Evolutionary conservation across 768 basidiomycete species (phyloP).

Genomic region (Omphalotus guepiniiformis): DNA sequence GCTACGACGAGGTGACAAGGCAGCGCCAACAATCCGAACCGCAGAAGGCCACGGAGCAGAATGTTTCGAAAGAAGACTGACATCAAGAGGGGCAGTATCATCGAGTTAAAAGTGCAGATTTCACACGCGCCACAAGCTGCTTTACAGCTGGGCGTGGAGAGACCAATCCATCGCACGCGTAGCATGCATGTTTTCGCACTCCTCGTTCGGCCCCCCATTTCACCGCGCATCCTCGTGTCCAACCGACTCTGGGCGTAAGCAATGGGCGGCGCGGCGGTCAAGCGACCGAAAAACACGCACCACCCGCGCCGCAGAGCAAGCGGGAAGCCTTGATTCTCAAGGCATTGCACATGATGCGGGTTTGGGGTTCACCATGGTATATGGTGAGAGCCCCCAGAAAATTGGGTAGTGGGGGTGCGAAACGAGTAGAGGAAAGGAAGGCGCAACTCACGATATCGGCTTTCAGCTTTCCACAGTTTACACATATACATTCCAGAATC

Average conservation of each 20-base stretch:
- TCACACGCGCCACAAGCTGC: conserved; percentile 54
- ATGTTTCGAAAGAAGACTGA: conserved; percentile 21
- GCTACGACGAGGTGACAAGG: conserved; percentile 31
- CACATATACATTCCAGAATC: conserved; percentile 97
- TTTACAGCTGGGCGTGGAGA: conserved; percentile 62
- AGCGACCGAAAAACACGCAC: conserved; percentile 90
- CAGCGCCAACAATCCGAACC: too few relatives aligned
- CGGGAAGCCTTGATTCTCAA: conserved; percentile 82
- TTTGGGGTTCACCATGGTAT: conserved; percentile 89
- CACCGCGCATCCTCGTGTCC: conserved; percentile 89
- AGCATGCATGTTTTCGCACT: conserved; percentile 62
- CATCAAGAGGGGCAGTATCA: conserved; percentile 60
- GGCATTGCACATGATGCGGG: conserved; percentile 73
- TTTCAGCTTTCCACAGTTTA: conserved; percentile 97
- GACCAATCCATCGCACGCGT: conserved; percentile 37
- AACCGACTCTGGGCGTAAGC: conserved; percentile 69
- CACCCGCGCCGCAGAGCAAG: conserved; percentile 64
- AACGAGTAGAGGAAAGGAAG: conserved; percentile 83
- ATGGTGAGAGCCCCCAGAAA: conserved; percentile 98
- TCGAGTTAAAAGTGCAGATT: conserved; percentile 61
- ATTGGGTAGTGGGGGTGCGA: conserved; percentile 92
- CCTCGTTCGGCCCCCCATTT: conserved; percentile 98
- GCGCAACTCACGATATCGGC: conserved; percentile 91
- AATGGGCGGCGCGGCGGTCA: conserved; percentile 81
- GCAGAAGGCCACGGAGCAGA: conserved; percentile 23